Base-by-base conservation (phyloP, 495 filamentous ascomycete genomes). In the Chlorociboria aeruginascens region DNA sequence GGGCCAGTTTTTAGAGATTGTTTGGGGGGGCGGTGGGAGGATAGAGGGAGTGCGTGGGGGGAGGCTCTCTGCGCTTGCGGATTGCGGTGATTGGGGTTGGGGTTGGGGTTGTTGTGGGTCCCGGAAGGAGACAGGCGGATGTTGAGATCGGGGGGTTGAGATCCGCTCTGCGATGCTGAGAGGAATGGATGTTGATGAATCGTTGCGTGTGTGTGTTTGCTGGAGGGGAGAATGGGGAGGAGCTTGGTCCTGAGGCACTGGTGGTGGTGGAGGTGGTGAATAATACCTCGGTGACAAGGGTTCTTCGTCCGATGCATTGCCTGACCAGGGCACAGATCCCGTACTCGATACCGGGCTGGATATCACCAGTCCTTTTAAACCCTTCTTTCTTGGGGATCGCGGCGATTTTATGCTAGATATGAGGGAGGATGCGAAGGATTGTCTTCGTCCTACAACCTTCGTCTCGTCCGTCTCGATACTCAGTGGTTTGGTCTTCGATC, bases 271-370 rank as follows among this genome's bases (percentile, higher is more conserved):
- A 35, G 64, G 60, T 30, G 64, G 68, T 37, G 56, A 59, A 43
- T 77, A 76, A 40, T 70, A 64, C 8, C 69, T 65, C 12, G 69
- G 72, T n/a, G 68, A 57, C 38, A 76, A 69, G 38, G 70, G 59
- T 61, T 72, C 70, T 53, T 74, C 69, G 44, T 73, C 68, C 16
- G 35, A 36, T 25, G 48, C 65, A 7, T 72, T 65, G 25, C 67
- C 55, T 30, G 20, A 1, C 10, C 60, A 59, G 8, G 71, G 70
- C 1, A 59, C 66, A n/a, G 70, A 71, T 63, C 66, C 66, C 17
- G 74, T 73, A 11, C 72, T 76, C 59, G 70, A 64, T 51, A 78
- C 72, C 17, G 74, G 74, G 1, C 71, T 73, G 7, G 73, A 76
- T 46, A 78, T 78, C 51, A 51, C 63, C 49, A 78, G 58, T 41